Percentiles rank a stretch among this genome's conserved stretches.
Evolutionary conservation across 257 asterid species (phyloP).

Genomic region (Solanum tarijense): DNA sequence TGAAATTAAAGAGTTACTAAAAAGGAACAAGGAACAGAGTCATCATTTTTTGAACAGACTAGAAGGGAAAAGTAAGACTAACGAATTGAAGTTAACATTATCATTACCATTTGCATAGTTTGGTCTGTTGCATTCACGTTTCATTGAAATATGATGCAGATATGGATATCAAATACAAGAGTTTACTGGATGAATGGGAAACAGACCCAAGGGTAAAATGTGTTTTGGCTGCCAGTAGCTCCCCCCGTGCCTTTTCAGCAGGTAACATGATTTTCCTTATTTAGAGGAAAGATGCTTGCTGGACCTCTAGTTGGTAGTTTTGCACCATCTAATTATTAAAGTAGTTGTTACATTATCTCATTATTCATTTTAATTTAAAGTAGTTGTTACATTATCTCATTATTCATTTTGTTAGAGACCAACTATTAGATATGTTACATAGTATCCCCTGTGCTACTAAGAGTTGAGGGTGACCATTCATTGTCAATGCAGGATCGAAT

Average conservation of each 20-base stretch:
- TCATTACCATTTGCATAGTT: not conserved
- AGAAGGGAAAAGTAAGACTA: not conserved
- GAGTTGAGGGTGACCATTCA: conserved; percentile 40
- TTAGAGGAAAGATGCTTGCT: not conserved
- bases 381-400: not conserved
- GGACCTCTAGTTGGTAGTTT: not conserved
- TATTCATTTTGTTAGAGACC: not conserved
- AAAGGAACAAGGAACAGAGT: not conserved
- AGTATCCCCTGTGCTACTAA: not conserved
- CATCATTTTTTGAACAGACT: not conserved
- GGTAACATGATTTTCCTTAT: conserved; percentile 28
- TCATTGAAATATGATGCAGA: conserved; percentile 35
- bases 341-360: not conserved
- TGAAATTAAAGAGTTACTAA: not conserved
- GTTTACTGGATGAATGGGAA: conserved; percentile 87
- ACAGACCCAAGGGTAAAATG: conserved; percentile 79
- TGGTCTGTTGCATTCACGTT: not conserved
- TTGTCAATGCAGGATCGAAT: conserved; percentile 86
- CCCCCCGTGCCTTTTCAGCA: conserved; percentile 93
- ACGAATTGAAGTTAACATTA: not conserved
- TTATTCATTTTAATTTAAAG: not conserved
- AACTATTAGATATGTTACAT: not conserved
- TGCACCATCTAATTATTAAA: not conserved
- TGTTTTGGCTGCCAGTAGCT: conserved; percentile 78
- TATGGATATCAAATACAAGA: conserved; percentile 78